Evolutionary conservation across 78 protist species (phyloP).

Genomic region (Dictyostelium capitatum): DNA sequence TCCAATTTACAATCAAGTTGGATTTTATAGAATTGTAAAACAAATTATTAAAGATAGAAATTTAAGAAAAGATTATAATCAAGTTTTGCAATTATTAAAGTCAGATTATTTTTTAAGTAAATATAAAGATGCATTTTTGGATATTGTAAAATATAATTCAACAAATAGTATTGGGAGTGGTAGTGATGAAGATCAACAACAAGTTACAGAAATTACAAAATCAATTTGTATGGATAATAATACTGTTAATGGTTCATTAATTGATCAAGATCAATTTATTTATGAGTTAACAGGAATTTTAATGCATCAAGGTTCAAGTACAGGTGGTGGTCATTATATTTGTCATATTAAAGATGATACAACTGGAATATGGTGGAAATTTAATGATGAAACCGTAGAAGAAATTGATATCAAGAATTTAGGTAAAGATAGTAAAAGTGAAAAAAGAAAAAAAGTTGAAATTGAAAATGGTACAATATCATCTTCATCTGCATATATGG

Average conservation of each 20-base stretch:
- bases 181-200: not conserved
- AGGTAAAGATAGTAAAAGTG: conserved; percentile 11
- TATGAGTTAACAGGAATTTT: conserved; percentile 65
- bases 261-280: not conserved
- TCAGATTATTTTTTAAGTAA: not conserved
- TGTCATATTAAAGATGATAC: conserved; percentile 47
- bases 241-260: not conserved
- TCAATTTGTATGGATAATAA: too few relatives aligned
- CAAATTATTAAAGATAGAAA: not conserved
- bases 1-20: not conserved
- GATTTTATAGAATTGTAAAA: not conserved
- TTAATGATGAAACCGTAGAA: conserved; percentile 54
- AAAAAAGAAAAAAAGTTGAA: conserved; percentile 36
- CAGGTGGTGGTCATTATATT: conserved; percentile 67
- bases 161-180: not conserved
- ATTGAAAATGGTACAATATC: conserved; percentile 37
- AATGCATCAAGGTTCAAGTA: conserved; percentile 51
- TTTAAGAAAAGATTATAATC: not conserved
- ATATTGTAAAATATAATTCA: not conserved
- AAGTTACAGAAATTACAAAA: not conserved
- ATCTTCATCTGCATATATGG: conserved; percentile 35
- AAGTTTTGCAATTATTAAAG: not conserved
- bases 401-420: not conserved
- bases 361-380: conserved; percentile 54
- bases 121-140: not conserved